A percentile compares a stretch with the other conserved stretches of the same genome.
Evolutionary conservation across 1,284 basidiomycete species (phyloP).

Genomic region (Salmacisia buchloeana): DNA sequence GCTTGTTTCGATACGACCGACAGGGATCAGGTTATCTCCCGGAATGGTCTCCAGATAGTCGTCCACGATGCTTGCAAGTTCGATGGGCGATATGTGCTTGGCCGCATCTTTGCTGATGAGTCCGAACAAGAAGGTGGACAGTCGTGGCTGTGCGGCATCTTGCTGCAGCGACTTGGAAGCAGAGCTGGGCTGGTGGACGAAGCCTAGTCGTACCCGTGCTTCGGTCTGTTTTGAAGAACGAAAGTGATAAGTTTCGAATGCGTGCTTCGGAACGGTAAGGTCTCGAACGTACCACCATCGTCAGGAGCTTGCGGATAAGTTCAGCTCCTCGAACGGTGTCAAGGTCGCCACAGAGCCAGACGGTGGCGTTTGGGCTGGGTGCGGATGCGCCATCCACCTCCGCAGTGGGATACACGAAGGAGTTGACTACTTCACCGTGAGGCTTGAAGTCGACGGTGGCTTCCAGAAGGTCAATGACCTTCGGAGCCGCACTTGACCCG

Average conservation of each 20-base stretch:
- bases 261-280: not conserved
- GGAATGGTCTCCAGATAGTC: not conserved
- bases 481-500: not conserved
- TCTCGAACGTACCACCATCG: conserved; percentile 12
- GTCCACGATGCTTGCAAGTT: conserved; percentile 11
- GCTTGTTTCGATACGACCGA: conserved; percentile 12
- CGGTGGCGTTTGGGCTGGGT: conserved; percentile 51
- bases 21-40: not conserved
- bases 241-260: conserved; percentile 18
- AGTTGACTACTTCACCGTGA: conserved; percentile 22
- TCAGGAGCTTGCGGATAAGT: conserved; percentile 62
- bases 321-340: conserved; percentile 61
- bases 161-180: conserved; percentile 9
- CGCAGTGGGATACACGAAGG: conserved; percentile 6
- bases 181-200: conserved; percentile 49
- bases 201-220: conserved; percentile 46
- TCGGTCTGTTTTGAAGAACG: conserved; percentile 19
- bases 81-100: conserved; percentile 7
- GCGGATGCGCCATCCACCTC: conserved; percentile 20
- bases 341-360: conserved; percentile 73
- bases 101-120: conserved; percentile 13
- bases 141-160: conserved; percentile 12
- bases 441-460: conserved; percentile 3
- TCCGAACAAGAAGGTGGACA: conserved; percentile 18
- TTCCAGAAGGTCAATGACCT: conserved; percentile 24